phyloP scores from a whole-genome alignment of 768 basidiomycete genomes.

The Inosperma sp. region DNA sequence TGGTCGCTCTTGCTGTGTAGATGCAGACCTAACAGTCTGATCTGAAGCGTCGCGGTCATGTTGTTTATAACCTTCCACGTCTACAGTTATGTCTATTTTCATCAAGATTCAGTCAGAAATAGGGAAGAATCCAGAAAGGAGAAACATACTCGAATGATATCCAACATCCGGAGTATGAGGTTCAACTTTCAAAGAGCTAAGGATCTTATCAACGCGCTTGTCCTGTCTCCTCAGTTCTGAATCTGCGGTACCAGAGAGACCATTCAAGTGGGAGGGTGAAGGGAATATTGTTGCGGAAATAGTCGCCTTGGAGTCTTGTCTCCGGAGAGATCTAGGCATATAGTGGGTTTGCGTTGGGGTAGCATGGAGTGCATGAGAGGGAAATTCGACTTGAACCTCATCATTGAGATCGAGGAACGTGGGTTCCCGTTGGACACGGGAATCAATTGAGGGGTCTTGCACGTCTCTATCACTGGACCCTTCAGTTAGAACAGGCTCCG shows the following conservation, averaged over 20 bases:
- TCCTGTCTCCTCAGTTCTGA: conserved; percentile 35
- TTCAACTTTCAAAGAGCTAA: conserved; percentile 39
- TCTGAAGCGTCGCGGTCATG: conserved; percentile 38
- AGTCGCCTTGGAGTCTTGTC: conserved; percentile 30
- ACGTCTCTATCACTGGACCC: conserved; percentile 18
- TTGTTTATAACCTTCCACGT: conserved; percentile 78
- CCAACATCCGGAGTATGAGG: conserved; percentile 52
- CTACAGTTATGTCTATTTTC: conserved; percentile 65
- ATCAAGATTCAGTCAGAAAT: conserved; percentile 3
- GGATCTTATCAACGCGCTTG: conserved; percentile 45
- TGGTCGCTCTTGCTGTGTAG: conserved; percentile 6
- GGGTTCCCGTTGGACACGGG: conserved; percentile 45
- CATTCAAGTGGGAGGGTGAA: conserved; percentile 13
- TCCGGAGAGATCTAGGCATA: conserved; percentile 26
- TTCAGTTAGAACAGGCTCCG: conserved; percentile 41
- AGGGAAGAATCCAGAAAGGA: not conserved
- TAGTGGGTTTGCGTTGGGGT: conserved; percentile 32
- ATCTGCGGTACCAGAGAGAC: conserved; percentile 33
- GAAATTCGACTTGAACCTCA: conserved; percentile 21
- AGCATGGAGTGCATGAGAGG: conserved; percentile 20
- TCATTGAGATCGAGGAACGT: conserved; percentile 86
- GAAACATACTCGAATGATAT: conserved; percentile 51
- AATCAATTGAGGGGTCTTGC: conserved; percentile 8
- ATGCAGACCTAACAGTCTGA: conserved; percentile 34
- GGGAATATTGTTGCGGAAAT: conserved; percentile 20